A percentile compares a stretch with the other conserved stretches of the same genome.
These are phyloP conservation scores for Tetracentron sinense DNA, from an alignment of 164 flowering plant genomes.

Conservation along the genomic window DNA sequence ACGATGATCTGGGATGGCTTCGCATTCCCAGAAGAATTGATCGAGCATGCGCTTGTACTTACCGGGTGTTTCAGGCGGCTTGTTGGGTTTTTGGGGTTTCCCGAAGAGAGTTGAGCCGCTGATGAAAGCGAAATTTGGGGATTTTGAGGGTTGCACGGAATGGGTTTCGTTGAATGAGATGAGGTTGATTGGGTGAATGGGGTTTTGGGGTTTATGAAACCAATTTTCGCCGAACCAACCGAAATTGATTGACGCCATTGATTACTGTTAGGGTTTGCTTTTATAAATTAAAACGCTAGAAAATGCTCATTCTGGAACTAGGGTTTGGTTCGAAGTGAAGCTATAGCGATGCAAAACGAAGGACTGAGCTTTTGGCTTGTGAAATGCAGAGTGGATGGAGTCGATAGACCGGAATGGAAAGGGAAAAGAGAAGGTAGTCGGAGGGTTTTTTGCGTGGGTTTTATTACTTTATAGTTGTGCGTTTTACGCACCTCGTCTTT, in stretches of 20 bases:
- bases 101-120: conserved; percentile 22
- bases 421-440: too few relatives aligned
- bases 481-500: too few relatives aligned
- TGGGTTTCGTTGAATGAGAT: conserved; percentile 24
- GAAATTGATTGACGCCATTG: conserved; percentile 75
- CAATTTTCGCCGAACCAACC: conserved; percentile 66
- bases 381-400: too few relatives aligned
- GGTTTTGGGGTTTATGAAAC: conserved; percentile 69
- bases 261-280: conserved; percentile 2
- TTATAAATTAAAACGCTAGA: background rate
- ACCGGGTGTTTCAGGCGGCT: conserved; percentile 30
- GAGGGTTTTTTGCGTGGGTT: too few relatives aligned
- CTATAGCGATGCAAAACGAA: too few relatives aligned
- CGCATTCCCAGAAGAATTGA: conserved; percentile 78
- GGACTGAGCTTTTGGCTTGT: too few relatives aligned
- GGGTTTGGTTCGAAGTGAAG: background rate
- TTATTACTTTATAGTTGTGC: too few relatives aligned
- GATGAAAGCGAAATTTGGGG: conserved; percentile 54
- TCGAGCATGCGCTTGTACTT: conserved; percentile 40
- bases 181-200: conserved; percentile 35
- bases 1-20: conserved; percentile 59
- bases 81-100: conserved; percentile 18
- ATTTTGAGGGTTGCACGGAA: conserved; percentile 19
- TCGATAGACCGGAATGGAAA: too few relatives aligned
- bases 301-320: background rate